Conservation (phyloP, 139 green algal genomes). For the Chlamydomonas sp. region DNA sequence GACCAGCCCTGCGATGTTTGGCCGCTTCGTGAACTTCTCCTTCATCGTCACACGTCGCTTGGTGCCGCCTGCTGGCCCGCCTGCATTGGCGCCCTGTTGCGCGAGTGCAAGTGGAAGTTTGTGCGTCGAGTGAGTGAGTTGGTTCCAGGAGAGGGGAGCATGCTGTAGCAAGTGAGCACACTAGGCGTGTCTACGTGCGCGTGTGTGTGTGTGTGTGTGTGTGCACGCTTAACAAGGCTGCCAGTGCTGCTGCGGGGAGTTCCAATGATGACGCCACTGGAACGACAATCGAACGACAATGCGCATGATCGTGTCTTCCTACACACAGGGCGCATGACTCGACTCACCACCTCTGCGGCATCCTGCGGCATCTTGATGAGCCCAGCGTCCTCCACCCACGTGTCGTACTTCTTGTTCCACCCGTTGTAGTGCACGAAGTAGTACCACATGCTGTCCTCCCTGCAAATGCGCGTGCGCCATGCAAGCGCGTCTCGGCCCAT, state of each 20-base stretch:
- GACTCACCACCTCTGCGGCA: conserved; percentile 3
- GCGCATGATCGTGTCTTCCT: too few species aligned
- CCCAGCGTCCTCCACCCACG: conserved; percentile 64
- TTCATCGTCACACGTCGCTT: conserved; percentile 9
- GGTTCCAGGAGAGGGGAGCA: too few species aligned
- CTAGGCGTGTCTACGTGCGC: too few species aligned
- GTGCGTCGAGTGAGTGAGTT: too few species aligned
- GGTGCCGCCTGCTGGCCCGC: neutral
- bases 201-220: too few species aligned
- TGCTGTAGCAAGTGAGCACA: too few species aligned
- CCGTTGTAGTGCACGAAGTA: conserved; percentile 65
- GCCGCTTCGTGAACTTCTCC: conserved; percentile 3
- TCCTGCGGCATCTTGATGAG: conserved; percentile 31
- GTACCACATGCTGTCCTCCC: conserved; percentile 45
- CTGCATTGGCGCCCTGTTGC: too few species aligned
- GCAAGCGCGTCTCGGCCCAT: too few species aligned
- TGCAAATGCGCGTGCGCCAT: neutral
- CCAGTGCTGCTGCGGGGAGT: conserved; percentile 2
- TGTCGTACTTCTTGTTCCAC: conserved; percentile 76
- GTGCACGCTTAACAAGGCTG: too few species aligned
- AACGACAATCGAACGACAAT: too few species aligned
- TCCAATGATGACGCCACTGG: too few species aligned
- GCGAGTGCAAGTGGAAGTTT: too few species aligned
- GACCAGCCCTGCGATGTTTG: neutral
- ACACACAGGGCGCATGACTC: neutral